phyloP scores from a whole-genome alignment of 2,329 filamentous ascomycete genomes.

The Neonectria faginata region DNA sequence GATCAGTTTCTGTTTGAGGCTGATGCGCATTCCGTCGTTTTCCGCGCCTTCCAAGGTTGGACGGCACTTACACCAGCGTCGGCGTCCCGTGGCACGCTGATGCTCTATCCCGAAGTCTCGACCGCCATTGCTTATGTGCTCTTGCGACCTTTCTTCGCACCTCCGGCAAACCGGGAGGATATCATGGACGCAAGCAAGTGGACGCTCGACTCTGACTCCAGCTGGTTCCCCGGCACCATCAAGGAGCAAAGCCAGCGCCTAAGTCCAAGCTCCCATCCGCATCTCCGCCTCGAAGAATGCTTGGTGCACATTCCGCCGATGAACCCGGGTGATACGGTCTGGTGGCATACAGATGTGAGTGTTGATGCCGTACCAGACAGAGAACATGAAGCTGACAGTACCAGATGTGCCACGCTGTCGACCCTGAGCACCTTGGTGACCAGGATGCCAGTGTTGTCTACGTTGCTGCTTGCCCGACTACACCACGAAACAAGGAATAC shows the following conservation, averaged over 20 bases:
- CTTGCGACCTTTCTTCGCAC: slow-evolving; percentile 23
- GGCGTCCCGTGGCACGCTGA: slow-evolving; percentile 50
- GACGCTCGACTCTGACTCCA: slow-evolving; percentile 9
- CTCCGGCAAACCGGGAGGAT: slow-evolving; percentile 10
- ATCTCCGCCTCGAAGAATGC: slow-evolving; percentile 22
- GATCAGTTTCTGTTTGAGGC: slow-evolving; percentile 51
- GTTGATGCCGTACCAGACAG: background rate
- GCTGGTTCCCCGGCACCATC: slow-evolving; percentile 27
- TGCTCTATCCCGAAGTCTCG: slow-evolving; percentile 50
- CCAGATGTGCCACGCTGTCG: slow-evolving; percentile 54
- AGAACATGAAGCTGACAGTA: background rate
- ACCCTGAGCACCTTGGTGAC: slow-evolving; percentile 50
- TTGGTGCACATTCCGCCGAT: slow-evolving; percentile 24
- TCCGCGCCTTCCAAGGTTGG: slow-evolving; percentile 56
- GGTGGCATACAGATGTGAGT: slow-evolving; percentile 33
- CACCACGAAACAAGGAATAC: slow-evolving; percentile 39
- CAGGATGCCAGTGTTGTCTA: slow-evolving; percentile 51
- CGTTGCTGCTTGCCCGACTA: slow-evolving; percentile 52
- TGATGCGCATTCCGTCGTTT: slow-evolving; percentile 51
- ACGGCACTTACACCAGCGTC: slow-evolving; percentile 53
- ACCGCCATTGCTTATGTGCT: slow-evolving; percentile 19
- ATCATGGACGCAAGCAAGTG: slow-evolving; percentile 49
- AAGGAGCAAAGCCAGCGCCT: slow-evolving; percentile 27
- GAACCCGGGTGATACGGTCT: slow-evolving; percentile 26
- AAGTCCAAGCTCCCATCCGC: slow-evolving; percentile 26